Conservation (phyloP, 2,329 filamentous ascomycete genomes). For the Botryosphaeria dothidea region DNA sequence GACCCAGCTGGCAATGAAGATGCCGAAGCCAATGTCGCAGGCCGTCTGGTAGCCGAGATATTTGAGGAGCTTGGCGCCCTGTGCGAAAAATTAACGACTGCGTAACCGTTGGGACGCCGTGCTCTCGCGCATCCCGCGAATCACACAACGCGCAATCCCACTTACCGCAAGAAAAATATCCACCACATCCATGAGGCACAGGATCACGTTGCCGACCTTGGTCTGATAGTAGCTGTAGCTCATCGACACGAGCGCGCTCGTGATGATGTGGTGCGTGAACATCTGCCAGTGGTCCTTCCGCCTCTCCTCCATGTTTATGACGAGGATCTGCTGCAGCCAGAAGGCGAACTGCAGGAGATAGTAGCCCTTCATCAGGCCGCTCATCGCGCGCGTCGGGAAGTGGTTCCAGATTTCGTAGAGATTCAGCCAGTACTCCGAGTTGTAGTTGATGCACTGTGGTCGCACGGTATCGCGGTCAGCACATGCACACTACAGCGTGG, state of each 20-base stretch:
- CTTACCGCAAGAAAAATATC: conserved; percentile 84
- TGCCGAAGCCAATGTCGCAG: conserved; percentile 80
- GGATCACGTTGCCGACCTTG: conserved; percentile 82
- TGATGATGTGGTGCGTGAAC: conserved; percentile 93
- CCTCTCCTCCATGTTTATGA: conserved; percentile 91
- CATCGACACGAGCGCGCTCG: conserved; percentile 73
- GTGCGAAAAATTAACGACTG: neutral
- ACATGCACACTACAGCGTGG: neutral
- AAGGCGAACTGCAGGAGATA: conserved; percentile 88
- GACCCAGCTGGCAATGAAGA: conserved; percentile 87
- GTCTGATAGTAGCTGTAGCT: conserved; percentile 88
- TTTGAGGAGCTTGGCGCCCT: conserved; percentile 83
- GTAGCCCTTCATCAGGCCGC: conserved; percentile 79
- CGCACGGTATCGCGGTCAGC: conserved; percentile 21
- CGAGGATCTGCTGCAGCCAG: conserved; percentile 90
- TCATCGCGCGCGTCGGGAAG: conserved; percentile 79
- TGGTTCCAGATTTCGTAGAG: conserved; percentile 77
- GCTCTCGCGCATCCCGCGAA: neutral
- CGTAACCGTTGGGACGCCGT: neutral
- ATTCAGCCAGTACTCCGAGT: conserved; percentile 77
- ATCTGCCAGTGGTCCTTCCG: conserved; percentile 96
- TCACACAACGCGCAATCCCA: conserved; percentile 19
- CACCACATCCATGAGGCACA: conserved; percentile 91
- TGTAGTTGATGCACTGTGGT: conserved; percentile 73
- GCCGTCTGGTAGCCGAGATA: conserved; percentile 75